phyloP scores from a whole-genome alignment of 768 basidiomycete species.

The Boletus huronensis region DNA sequence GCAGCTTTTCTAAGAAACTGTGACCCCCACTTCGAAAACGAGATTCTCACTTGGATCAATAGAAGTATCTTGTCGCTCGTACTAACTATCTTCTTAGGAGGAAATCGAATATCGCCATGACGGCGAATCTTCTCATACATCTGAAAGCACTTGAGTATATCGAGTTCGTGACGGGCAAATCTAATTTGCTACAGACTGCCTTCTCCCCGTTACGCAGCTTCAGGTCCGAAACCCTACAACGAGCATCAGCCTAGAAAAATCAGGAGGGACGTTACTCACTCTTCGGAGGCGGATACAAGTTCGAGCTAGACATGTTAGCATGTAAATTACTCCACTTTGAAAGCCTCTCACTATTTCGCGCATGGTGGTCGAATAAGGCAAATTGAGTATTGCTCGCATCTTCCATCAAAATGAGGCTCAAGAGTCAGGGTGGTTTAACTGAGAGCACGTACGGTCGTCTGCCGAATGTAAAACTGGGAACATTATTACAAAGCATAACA shows the following conservation, averaged over 20 bases:
- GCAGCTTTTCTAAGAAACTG: constrained; percentile 5
- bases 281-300: constrained; percentile 58
- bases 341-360: constrained; percentile 60
- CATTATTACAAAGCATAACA: constrained; percentile 1
- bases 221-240: constrained; percentile 56
- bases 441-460: constrained; percentile 51
- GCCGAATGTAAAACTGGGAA: constrained; percentile 68
- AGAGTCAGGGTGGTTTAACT: not conserved
- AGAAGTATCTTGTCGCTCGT: constrained; percentile 77
- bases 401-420: constrained; percentile 25
- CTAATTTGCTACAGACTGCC: constrained; percentile 38
- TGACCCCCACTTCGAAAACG: not conserved
- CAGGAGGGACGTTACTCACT: constrained; percentile 41
- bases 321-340: not conserved
- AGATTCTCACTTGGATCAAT: constrained; percentile 61
- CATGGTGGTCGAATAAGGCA: constrained; percentile 52
- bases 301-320: constrained; percentile 49
- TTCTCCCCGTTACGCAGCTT: constrained; percentile 78
- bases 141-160: constrained; percentile 20
- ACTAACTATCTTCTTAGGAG: constrained; percentile 64
- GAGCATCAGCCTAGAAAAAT: not conserved
- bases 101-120: constrained; percentile 78
- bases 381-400: constrained; percentile 65
- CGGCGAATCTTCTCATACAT: constrained; percentile 64
- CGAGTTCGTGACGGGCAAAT: not conserved